phyloP scores from a whole-genome alignment of 1,284 basidiomycete species.

The Boletellus deceptivus region DNA sequence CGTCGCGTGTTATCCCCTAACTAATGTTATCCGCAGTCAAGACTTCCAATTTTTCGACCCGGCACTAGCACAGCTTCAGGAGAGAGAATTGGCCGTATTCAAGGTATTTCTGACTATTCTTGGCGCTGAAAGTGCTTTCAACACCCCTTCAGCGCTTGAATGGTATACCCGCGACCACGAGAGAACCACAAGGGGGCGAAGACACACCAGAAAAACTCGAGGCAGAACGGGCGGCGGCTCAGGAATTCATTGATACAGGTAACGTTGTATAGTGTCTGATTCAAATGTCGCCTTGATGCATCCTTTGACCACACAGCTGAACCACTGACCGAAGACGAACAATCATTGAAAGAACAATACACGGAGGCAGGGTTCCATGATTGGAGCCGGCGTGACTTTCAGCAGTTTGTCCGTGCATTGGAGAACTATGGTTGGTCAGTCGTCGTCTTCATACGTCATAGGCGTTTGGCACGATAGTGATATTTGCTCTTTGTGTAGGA shows the following conservation, averaged over 20 bases:
- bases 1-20: not conserved
- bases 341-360: conserved; percentile 75
- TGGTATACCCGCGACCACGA: conserved; percentile 69
- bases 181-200: conserved; percentile 68
- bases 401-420: conserved; percentile 83
- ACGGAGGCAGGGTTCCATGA: conserved; percentile 82
- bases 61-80: conserved; percentile 80
- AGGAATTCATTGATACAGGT: conserved; percentile 87
- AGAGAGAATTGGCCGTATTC: conserved; percentile 82
- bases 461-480: not conserved
- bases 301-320: conserved; percentile 54
- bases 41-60: conserved; percentile 98
- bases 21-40: conserved; percentile 52
- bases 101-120: conserved; percentile 45
- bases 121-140: not conserved
- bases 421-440: conserved; percentile 85
- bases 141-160: conserved; percentile 52
- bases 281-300: not conserved
- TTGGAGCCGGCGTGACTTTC: conserved; percentile 94
- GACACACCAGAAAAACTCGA: conserved; percentile 87
- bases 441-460: not conserved
- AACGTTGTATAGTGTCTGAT: not conserved
- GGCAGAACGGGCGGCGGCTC: conserved; percentile 76
- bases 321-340: conserved; percentile 84
- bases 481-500: conserved; percentile 48